Evolutionary conservation across 176 grass and related monocot genomes (phyloP), one percentile per base, ranked within the genome.

Genomic region (Thinopyrum elongatum): DNA sequence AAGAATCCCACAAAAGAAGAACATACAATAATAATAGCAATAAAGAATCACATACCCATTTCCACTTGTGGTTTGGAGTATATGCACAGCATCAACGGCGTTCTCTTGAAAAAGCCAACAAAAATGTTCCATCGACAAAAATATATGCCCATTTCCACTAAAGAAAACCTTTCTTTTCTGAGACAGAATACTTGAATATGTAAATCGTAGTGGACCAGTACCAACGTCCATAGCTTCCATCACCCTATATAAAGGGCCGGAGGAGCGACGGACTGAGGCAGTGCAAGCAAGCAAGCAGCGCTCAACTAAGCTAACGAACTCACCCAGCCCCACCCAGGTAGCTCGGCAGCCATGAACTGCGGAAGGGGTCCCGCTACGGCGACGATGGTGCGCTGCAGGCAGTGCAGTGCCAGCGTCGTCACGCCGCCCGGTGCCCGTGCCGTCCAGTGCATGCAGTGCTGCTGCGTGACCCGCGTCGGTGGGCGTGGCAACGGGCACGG

Each of bases 401-500:
- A 72, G 65, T 79, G 87, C 81, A 49, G 85, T 30, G 33, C 63
- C n/a, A 36, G 15, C 12, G 81, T 94, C 7, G 6, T 26, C 1
- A 83, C 87, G 74, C 81, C 55, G n/a, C 77, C 81, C 53, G 79
- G 78, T 10, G 22, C 47, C 86, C 46, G 81, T 34, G 83, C 78
- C 28, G 47, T 97, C 81, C 78, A 87, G 49, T 97, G 95, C 79
- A 6, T 78, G 35, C 59, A 85, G 6, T 94, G 95, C 88, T 51
- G 25, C 76, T 15, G 76, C 39, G 68, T 90, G 73, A 92, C 83
- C 62, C 78, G 86, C 72, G 57, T 92, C 5, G 49, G 49, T 34
- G 67, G 14, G 60, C 77, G 3, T 49, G 7, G 78, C 70, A n/a
- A n/a, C 8, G 86, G 1, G 38, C 55, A 3, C n/a, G 4, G 22